Percentiles rank a stretch among this genome's conserved stretches.
Evolutionary conservation across 805 yeast species (phyloP).

Genomic region (Saccharomycopsis guyanensis): DNA sequence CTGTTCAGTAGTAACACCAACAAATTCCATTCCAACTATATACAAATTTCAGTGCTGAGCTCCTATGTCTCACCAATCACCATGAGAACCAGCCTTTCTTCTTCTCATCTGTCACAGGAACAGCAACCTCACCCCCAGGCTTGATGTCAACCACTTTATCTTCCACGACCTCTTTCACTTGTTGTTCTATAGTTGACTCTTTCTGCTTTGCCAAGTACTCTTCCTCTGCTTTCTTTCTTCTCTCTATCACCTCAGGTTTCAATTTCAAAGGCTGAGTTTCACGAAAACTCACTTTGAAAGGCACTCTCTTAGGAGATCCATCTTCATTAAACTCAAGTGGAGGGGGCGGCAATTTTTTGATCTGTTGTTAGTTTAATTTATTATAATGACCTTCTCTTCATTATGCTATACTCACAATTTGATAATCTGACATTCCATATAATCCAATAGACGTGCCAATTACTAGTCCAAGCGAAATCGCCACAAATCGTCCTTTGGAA

Average conservation of each 20-base stretch:
- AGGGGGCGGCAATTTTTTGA: slow-evolving; percentile 28
- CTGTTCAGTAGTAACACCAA: too few relatives aligned
- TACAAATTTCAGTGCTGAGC: slow-evolving; percentile 1
- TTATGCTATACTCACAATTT: slow-evolving; percentile 13
- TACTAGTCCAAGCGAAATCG: slow-evolving; percentile 12
- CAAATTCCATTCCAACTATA: not conserved
- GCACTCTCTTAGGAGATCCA: slow-evolving; percentile 32
- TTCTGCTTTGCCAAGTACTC: slow-evolving; percentile 7
- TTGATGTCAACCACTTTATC: not conserved
- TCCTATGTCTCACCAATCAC: not conserved
- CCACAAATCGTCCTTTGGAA: slow-evolving; percentile 15
- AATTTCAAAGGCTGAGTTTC: slow-evolving; percentile 34
- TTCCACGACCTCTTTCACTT: too few relatives aligned
- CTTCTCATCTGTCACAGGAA: not conserved
- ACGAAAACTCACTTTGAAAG: slow-evolving; percentile 30
- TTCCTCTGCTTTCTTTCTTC: slow-evolving; percentile 8
- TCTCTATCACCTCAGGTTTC: slow-evolving; percentile 28
- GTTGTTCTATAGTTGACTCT: too few relatives aligned
- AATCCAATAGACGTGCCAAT: slow-evolving; percentile 15
- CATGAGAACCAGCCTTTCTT: not conserved
- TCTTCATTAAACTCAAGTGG: slow-evolving; percentile 35
- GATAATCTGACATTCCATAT: slow-evolving; percentile 14
- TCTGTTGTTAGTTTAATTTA: slow-evolving; percentile 29
- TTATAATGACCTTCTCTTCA: not conserved
- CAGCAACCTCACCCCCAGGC: not conserved